Conservation (phyloP, 2,329 filamentous ascomycete species). For the Scleromitrula shiraiana region DNA sequence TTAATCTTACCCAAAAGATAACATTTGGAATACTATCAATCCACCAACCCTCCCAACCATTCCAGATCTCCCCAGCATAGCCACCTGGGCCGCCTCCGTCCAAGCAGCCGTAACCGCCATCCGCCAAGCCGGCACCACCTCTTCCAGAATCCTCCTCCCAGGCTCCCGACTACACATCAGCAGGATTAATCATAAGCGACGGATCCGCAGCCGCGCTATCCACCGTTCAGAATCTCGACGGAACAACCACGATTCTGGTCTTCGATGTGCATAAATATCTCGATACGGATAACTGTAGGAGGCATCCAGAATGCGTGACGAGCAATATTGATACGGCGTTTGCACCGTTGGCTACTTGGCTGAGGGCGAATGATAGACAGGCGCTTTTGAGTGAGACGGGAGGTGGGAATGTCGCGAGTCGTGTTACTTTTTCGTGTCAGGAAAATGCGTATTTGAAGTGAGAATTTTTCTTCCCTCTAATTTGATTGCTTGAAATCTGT, state of each 20-base stretch:
- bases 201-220: conserved; percentile 44
- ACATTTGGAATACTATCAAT: neutral
- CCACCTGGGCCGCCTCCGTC: conserved; percentile 49
- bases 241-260: conserved; percentile 46
- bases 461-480: neutral
- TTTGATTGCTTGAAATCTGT: neutral
- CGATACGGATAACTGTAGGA: conserved; percentile 49
- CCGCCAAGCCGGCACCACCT: conserved; percentile 52
- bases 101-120: conserved; percentile 60
- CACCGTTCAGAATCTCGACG: conserved; percentile 50
- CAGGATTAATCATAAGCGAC: conserved; percentile 39
- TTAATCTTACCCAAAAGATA: neutral
- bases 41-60: no score
- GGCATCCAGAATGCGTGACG: conserved; percentile 42
- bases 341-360: conserved; percentile 37
- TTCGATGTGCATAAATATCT: conserved; percentile 56
- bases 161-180: conserved; percentile 52
- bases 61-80: conserved; percentile 35
- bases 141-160: conserved; percentile 56
- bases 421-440: conserved; percentile 29
- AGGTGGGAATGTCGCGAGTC: conserved; percentile 30
- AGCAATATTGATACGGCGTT: conserved; percentile 43
- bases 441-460: conserved; percentile 29
- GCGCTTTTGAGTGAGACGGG: conserved; percentile 47
- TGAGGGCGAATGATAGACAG: conserved; percentile 39